phyloP scores from a whole-genome alignment of 2,329 filamentous ascomycete genomes.

The Chaetothyriales sp. region DNA sequence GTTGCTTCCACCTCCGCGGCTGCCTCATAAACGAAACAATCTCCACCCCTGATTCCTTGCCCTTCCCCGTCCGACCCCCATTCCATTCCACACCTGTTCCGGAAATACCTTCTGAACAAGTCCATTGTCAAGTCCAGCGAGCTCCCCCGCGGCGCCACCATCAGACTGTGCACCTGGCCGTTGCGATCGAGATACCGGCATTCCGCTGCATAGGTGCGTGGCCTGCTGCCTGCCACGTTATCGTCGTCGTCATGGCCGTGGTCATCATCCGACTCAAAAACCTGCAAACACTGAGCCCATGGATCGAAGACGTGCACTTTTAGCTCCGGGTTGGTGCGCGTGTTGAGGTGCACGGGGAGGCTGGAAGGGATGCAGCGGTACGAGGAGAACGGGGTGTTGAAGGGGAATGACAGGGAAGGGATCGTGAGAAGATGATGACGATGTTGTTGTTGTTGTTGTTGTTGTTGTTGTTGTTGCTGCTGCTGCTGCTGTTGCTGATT shows the following conservation, averaged over 20 bases:
- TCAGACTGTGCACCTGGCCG: too few species aligned
- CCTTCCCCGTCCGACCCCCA: conserved; percentile 38
- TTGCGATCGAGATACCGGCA: too few species aligned
- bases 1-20: neutral
- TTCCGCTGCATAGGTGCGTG: conserved; percentile 32
- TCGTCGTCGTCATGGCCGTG: conserved; percentile 32
- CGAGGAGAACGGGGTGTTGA: conserved; percentile 4
- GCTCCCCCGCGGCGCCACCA: conserved; percentile 18
- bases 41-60: conserved; percentile 1
- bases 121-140: conserved; percentile 30
- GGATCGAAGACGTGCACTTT: conserved; percentile 15
- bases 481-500: neutral
- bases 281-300: conserved; percentile 31
- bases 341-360: conserved; percentile 5
- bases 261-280: conserved; percentile 41
- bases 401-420: conserved; percentile 1
- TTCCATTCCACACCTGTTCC: conserved; percentile 40
- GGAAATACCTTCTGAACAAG: conserved; percentile 46
- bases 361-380: conserved; percentile 8
- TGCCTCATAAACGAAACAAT: too few species aligned
- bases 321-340: conserved; percentile 5
- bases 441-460: too few species aligned
- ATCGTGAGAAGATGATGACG: conserved; percentile 4
- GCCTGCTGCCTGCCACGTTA: conserved; percentile 31
- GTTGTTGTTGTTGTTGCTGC: neutral